Conservation (phyloP, 2,329 filamentous ascomycete species). For the Pseudogymnoascus destructans region DNA sequence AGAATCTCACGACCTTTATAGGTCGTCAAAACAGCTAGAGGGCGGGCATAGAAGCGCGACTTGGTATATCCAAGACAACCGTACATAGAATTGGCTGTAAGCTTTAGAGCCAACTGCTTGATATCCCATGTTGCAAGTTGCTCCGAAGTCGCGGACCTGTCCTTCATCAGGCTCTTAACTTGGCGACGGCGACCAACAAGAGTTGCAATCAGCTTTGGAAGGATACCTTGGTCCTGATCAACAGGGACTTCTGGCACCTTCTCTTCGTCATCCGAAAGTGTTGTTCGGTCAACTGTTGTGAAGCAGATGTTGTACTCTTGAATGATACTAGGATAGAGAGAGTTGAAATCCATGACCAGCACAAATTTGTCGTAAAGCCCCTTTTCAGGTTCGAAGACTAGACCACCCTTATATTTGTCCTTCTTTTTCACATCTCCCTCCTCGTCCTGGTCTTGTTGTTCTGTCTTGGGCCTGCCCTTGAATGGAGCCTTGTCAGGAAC, state of each 20-base stretch:
- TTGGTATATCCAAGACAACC: slow-evolving; percentile 94
- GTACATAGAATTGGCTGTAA: slow-evolving; percentile 99
- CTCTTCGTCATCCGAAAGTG: slow-evolving; percentile 66
- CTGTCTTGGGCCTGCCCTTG: slow-evolving; percentile 57
- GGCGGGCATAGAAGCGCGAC: slow-evolving; percentile 92
- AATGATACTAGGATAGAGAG: slow-evolving; percentile 98
- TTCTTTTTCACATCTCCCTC: slow-evolving; percentile 83
- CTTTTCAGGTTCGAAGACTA: slow-evolving; percentile 96
- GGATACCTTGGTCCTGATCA: slow-evolving; percentile 67
- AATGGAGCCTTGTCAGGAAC: slow-evolving; percentile 88
- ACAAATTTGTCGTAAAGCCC: slow-evolving; percentile 97
- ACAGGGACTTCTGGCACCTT: slow-evolving; percentile 75
- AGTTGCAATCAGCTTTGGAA: slow-evolving; percentile 82
- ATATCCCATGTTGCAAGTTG: slow-evolving; percentile 94
- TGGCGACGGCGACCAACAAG: slow-evolving; percentile 79
- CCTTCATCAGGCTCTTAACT: slow-evolving; percentile 96
- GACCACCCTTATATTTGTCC: slow-evolving; percentile 96
- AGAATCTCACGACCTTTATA: slow-evolving; percentile 97
- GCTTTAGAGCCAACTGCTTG: slow-evolving; percentile 89
- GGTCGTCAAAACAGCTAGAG: slow-evolving; percentile 87
- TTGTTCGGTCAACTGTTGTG: slow-evolving; percentile 77
- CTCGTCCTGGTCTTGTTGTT: slow-evolving; percentile 58
- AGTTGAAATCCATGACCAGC: slow-evolving; percentile 99
- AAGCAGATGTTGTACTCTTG: slow-evolving; percentile 99
- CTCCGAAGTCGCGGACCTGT: slow-evolving; percentile 72